Evolutionary conservation across 371 early-diverging fungal species (phyloP).

Genomic region (Mortierella sp.): DNA sequence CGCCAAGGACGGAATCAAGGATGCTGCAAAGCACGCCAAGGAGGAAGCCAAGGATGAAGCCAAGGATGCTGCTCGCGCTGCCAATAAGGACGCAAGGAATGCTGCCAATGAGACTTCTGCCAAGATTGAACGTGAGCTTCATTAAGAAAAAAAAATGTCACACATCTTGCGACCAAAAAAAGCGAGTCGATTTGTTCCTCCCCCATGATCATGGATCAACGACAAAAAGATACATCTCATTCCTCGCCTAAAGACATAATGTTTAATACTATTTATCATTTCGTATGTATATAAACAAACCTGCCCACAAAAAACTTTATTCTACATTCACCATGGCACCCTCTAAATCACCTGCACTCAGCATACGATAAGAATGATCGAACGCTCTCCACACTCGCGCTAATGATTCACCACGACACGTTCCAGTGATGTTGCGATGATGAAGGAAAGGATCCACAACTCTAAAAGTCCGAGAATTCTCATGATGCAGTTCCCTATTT

Average conservation of each 20-base stretch:
- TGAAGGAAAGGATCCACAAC: slow-evolving; percentile 48
- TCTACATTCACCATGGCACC: slow-evolving; percentile 25
- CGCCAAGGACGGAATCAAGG: slow-evolving; percentile 24
- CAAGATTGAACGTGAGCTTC: slow-evolving; percentile 41
- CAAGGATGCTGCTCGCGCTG: slow-evolving; percentile 34
- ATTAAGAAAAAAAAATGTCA: not conserved
- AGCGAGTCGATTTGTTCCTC: too few relatives aligned
- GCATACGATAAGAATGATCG: slow-evolving; percentile 38
- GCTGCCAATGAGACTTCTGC: slow-evolving; percentile 35
- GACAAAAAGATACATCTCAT: too few relatives aligned
- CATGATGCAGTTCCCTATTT: slow-evolving; percentile 13
- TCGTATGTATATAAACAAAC: not conserved
- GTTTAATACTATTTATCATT: not conserved
- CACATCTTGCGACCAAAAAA: not conserved
- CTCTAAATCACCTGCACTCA: slow-evolving; percentile 45
- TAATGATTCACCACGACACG: slow-evolving; percentile 30
- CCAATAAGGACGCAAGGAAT: slow-evolving; percentile 25
- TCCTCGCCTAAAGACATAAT: not conserved
- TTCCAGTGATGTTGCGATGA: slow-evolving; percentile 45
- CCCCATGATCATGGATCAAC: not conserved
- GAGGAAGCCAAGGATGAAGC: slow-evolving; percentile 33
- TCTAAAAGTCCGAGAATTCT: slow-evolving; percentile 25
- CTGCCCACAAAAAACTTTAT: not conserved
- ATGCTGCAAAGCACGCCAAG: slow-evolving; percentile 33
- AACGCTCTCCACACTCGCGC: slow-evolving; percentile 39